Percentiles rank a stretch among this genome's conserved stretches.
Evolutionary conservation across 2,329 filamentous ascomycete genomes (phyloP).

Genomic region (Hypoxylon sp.): DNA sequence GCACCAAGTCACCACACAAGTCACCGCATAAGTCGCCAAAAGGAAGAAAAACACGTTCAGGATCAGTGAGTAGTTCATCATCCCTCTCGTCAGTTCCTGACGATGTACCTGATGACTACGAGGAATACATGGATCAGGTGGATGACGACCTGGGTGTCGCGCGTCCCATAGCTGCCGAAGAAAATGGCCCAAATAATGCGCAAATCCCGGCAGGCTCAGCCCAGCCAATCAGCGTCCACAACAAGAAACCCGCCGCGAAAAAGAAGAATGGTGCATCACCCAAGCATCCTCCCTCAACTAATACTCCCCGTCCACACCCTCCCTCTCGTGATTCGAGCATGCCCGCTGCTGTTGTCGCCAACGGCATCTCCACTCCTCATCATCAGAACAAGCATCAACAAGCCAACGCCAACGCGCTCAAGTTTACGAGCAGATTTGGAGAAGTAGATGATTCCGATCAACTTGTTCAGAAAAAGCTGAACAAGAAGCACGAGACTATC

Average conservation of each 20-base stretch:
- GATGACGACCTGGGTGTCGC: constrained; percentile 52
- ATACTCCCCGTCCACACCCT: constrained; percentile 47
- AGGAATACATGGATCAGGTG: constrained; percentile 52
- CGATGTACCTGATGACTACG: constrained; percentile 52
- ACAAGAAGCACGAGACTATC: constrained; percentile 48
- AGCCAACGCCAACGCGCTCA: constrained; percentile 34
- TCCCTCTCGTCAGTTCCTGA: constrained; percentile 55
- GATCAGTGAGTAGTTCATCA: constrained; percentile 54
- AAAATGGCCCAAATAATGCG: constrained; percentile 49
- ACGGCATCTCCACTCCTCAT: constrained; percentile 45
- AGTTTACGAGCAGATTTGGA: constrained; percentile 51
- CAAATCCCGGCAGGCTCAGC: constrained; percentile 52
- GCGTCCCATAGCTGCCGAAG: constrained; percentile 52
- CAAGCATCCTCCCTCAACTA: constrained; percentile 49
- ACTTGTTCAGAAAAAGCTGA: constrained; percentile 48
- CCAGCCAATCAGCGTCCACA: constrained; percentile 55
- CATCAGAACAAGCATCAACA: constrained; percentile 25
- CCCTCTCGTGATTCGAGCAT: constrained; percentile 52
- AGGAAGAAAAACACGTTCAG: constrained; percentile 49
- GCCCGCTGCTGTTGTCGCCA: constrained; percentile 51
- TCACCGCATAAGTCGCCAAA: constrained; percentile 44
- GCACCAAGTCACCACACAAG: constrained; percentile 35
- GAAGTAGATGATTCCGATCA: constrained; percentile 42
- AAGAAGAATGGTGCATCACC: constrained; percentile 54
- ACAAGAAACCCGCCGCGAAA: constrained; percentile 56